Evolutionary conservation across 2,329 filamentous ascomycete species (phyloP), one percentile per base, ranked within the genome.

Genomic region (Fulvia fulva): DNA sequence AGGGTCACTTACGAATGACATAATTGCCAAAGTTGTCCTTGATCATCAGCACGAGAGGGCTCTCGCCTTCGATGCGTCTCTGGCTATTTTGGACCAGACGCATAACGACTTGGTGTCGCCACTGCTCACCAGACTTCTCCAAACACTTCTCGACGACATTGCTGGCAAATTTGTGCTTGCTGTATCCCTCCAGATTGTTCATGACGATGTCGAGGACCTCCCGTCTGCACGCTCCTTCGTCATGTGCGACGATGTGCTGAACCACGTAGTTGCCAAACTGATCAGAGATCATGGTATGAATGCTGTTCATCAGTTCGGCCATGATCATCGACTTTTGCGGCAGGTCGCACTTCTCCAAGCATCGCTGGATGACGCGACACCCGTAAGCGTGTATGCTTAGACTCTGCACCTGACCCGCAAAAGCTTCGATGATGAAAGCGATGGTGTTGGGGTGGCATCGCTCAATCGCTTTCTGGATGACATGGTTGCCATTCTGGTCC

Each of bases 71-170:
- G 23, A 62, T 60, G 16, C 67, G 55, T 53, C 55, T 57, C 7
- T 82, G 80, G 55, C 84, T 83, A 1, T 80, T 79, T 1, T 82
- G 86, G 25, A 92, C 77, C 58, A 83, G 80, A 51, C 79, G 77
- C 14, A 60, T 53, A 54, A 89, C 83, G 58, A 97, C 91, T 30
- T 81, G 80, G 32, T 80, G 81, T 53, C 88, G 86, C 71, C 96
- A 88, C 52, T 86, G 79, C 21, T 83, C 77, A 0, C 84, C 84
- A 21, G 90, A 90, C 65, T 81, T 83, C 56, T 88, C 80, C 60
- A 97, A 87, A 71, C 91, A 96, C 74, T 91, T 93, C 75, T 99
- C 94, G 0, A 99, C 93, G 2, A 99, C 93, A 67, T 99, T 97
- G 69, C 92, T 97, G 0, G 94, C 93, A 69, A 90, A 95, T 73